phyloP scores from a whole-genome alignment of 805 yeast genomes.

The Kazachstania bromeliacearum region DNA sequence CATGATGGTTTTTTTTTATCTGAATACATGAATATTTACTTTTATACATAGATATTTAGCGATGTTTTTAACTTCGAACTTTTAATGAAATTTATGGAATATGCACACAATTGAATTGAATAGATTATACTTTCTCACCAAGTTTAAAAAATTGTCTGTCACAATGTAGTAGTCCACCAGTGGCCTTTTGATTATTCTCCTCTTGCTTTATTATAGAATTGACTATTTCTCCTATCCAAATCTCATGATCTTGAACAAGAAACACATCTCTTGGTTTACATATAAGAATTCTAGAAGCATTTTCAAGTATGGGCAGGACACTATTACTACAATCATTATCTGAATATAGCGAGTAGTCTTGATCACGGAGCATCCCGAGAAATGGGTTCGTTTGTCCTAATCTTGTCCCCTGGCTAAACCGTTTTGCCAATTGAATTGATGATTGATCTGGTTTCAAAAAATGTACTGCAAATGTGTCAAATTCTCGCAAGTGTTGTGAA shows the following conservation, averaged over 20 bases:
- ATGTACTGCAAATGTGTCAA: slow-evolving; percentile 61
- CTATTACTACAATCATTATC: slow-evolving; percentile 24
- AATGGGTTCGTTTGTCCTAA: slow-evolving; percentile 43
- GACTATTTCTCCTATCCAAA: slow-evolving; percentile 75
- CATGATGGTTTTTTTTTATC: neutral
- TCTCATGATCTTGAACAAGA: slow-evolving; percentile 73
- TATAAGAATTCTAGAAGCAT: slow-evolving; percentile 51
- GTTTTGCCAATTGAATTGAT: slow-evolving; percentile 52
- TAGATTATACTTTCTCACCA: slow-evolving; percentile 30
- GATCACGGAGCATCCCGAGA: slow-evolving; percentile 28
- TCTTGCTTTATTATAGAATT: slow-evolving; percentile 36
- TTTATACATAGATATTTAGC: too few relatives aligned
- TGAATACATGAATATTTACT: neutral
- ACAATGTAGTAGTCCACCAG: slow-evolving; percentile 62
- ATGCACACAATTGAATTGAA: too few relatives aligned
- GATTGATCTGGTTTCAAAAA: slow-evolving; percentile 51
- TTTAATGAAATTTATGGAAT: too few relatives aligned
- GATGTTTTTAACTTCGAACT: neutral
- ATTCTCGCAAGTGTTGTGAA: slow-evolving; percentile 51
- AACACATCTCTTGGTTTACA: slow-evolving; percentile 48
- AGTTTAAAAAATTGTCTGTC: slow-evolving; percentile 51
- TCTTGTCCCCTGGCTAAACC: slow-evolving; percentile 47
- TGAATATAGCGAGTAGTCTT: slow-evolving; percentile 20
- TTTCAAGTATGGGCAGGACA: slow-evolving; percentile 46
- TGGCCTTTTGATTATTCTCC: slow-evolving; percentile 12